These are phyloP conservation scores for Rhizomucor miehei DNA, from an alignment of 371 early-diverging fungal species.

Conservation along the genomic window DNA sequence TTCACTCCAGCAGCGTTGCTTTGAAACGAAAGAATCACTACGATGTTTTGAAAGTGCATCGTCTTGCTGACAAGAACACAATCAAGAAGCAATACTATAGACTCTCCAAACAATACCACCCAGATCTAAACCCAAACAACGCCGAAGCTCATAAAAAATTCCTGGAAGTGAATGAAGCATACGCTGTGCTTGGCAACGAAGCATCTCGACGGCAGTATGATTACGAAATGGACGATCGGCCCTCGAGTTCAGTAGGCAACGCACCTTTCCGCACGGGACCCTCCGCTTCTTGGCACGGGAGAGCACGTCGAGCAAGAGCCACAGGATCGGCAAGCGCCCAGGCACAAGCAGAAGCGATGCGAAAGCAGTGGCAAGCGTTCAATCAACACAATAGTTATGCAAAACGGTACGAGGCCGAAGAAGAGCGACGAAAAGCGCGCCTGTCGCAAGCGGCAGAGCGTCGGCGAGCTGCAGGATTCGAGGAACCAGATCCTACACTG, in stretches of 20 bases:
- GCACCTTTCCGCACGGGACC: slow-evolving; percentile 22
- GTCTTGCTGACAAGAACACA: slow-evolving; percentile 53
- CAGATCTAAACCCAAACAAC: slow-evolving; percentile 76
- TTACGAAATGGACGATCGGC: slow-evolving; percentile 28
- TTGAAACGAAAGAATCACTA: slow-evolving; percentile 45
- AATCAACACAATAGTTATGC: slow-evolving; percentile 29
- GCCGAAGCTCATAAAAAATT: slow-evolving; percentile 67
- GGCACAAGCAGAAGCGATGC: slow-evolving; percentile 37
- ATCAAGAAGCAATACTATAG: slow-evolving; percentile 83
- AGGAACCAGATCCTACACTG: slow-evolving; percentile 5
- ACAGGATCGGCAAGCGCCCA: slow-evolving; percentile 43
- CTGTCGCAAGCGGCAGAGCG: slow-evolving; percentile 31
- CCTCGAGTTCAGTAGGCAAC: slow-evolving; percentile 10
- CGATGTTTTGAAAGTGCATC: slow-evolving; percentile 51
- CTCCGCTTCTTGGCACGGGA: slow-evolving; percentile 35
- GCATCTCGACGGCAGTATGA: slow-evolving; percentile 78
- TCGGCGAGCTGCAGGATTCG: slow-evolving; percentile 22
- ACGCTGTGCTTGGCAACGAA: slow-evolving; percentile 77
- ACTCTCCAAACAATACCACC: slow-evolving; percentile 84
- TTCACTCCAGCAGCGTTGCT: slow-evolving; percentile 18
- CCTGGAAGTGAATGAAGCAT: slow-evolving; percentile 80
- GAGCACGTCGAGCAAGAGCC: slow-evolving; percentile 19
- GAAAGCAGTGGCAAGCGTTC: slow-evolving; percentile 10
- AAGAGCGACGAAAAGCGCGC: slow-evolving; percentile 33
- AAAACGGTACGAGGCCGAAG: slow-evolving; percentile 43